Evolutionary conservation across 2,329 filamentous ascomycete species (phyloP), one percentile per base, ranked within the genome.

Genomic region (Botrytis galanthina): DNA sequence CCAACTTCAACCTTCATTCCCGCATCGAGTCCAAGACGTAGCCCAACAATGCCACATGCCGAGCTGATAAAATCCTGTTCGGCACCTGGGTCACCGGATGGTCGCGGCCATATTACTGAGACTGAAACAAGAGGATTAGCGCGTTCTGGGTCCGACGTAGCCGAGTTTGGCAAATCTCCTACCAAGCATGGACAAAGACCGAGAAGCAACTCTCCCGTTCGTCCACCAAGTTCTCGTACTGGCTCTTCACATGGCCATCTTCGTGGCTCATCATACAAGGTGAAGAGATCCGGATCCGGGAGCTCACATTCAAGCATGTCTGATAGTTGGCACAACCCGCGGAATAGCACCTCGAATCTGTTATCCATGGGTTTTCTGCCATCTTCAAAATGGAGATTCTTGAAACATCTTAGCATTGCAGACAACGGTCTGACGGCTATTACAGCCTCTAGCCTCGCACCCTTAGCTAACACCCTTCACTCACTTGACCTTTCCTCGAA

Each of bases 401-500:
- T 99, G 79, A 92, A 93, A 80, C 95, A 98, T 83, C 87, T 99
- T 60, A 96, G 95, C 81, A 85, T 99, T 70, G 91, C 95, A 9
- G 96, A 98, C 81, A 99, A 98, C 82, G 91, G 92, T 14, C 86
- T 99, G 76, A 97, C 94, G 12, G 90, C 90, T 8, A 91, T 99
- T 76, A 88, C 92, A 59, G 88, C 91, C 7, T 84, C 89, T 67
- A 94, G 95, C 80, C 86, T 99, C 75, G 86, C 89, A 14, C 95
- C 96, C 26, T 87, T 99, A 69, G 91, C 94, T 59, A 94, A 94
- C 79, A 97, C 93, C 0, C 85, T 99, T 42, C 93, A 95, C 80
- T 98, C 96, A 0, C 87, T 99, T 71, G 96, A 99, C 81, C 85
- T 99, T 64, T 98, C 96, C 0, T 91, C 90, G 69, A 99, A 99